Percentiles rank a stretch among this genome's conserved stretches.
phyloP scores from a whole-genome alignment of 2,329 filamentous ascomycete genomes.

The Aspergillus sp. region DNA sequence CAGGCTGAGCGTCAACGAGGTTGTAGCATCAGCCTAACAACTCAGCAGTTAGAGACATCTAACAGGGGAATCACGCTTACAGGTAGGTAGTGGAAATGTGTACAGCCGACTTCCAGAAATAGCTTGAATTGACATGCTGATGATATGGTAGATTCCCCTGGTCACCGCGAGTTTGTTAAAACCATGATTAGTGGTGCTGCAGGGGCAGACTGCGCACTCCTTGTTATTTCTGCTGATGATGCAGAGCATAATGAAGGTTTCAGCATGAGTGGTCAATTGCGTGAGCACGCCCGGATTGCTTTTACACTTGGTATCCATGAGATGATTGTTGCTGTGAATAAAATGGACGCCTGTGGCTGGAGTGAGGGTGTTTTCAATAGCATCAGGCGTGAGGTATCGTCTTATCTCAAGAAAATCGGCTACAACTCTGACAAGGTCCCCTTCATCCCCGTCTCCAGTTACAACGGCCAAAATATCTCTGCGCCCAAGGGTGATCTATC shows the following conservation, averaged over 20 bases:
- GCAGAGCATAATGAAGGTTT: slow-evolving; percentile 99
- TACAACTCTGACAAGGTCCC: neutral
- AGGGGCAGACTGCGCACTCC: slow-evolving; percentile 95
- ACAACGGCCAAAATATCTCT: neutral
- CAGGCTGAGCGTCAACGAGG: slow-evolving; percentile 99
- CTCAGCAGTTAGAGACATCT: slow-evolving; percentile 98
- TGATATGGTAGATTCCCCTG: slow-evolving; percentile 66
- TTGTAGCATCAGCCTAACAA: slow-evolving; percentile 98
- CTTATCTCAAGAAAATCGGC: neutral
- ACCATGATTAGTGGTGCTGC: slow-evolving; percentile 99
- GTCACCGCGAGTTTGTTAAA: slow-evolving; percentile 99
- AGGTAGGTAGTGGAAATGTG: neutral
- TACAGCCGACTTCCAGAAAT: too few species aligned
- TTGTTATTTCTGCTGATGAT: slow-evolving; percentile 97
- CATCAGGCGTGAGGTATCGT: slow-evolving; percentile 88
- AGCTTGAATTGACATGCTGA: neutral
- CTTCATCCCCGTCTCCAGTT: neutral
- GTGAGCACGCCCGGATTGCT: slow-evolving; percentile 98
- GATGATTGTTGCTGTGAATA: slow-evolving; percentile 99
- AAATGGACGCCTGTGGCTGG: slow-evolving; percentile 99
- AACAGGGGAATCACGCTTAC: slow-evolving; percentile 69
- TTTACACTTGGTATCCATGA: slow-evolving; percentile 98
- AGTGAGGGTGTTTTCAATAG: slow-evolving; percentile 85
- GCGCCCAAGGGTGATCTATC: neutral
- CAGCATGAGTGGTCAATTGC: slow-evolving; percentile 99